Evolutionary conservation across 106 monocot genomes (phyloP).

Genomic region (Dendrobium nobile): DNA sequence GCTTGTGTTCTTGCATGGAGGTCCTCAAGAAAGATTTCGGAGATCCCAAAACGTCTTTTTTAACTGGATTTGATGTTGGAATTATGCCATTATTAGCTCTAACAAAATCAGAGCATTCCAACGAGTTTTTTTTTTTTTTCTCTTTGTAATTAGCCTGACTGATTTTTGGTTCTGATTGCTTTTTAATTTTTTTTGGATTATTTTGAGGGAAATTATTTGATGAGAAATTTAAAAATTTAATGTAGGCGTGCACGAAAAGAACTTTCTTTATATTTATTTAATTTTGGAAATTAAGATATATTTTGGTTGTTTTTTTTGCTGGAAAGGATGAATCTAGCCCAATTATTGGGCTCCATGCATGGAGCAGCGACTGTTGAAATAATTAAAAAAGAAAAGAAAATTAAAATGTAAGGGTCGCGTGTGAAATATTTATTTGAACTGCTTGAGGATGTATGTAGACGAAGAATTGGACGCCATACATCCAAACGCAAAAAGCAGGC

Average conservation of each 20-base stretch:
- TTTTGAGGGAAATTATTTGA: not conserved
- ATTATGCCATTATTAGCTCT: no score
- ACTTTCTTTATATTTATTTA: no score
- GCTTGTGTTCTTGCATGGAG: not conserved
- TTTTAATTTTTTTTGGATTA: not conserved
- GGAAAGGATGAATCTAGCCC: not conserved
- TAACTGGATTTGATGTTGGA: no score
- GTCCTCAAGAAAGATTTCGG: no score
- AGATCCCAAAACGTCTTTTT: no score
- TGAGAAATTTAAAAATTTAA: not conserved
- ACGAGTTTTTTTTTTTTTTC: no score
- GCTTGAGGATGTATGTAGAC: not conserved
- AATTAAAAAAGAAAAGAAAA: not conserved
- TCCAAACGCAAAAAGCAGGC: no score
- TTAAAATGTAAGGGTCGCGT: not conserved
- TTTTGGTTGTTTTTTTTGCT: not conserved
- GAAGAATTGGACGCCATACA: not conserved
- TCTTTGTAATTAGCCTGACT: no score
- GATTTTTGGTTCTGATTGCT: no score
- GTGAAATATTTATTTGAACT: not conserved
- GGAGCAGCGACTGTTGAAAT: not conserved
- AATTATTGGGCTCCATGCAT: not conserved
- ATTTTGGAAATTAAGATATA: not conserved
- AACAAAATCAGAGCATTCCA: no score
- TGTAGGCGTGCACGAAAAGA: no score